Evolutionary conservation across 805 yeast genomes (phyloP), one percentile per base, ranked within the genome.

Genomic region (Candida patagonica): DNA sequence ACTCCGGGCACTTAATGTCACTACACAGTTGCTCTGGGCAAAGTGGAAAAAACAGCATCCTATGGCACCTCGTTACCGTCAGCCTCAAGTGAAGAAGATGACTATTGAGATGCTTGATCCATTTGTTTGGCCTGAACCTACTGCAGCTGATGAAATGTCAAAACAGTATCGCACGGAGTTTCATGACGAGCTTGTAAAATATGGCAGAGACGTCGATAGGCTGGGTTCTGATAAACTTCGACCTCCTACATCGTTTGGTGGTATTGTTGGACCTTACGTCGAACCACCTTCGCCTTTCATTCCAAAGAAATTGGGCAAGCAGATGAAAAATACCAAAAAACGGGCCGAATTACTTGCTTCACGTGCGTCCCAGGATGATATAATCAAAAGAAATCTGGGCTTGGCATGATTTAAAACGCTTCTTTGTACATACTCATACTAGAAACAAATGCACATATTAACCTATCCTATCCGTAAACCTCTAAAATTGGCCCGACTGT

Each of bases 101-200:
- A 89, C 96, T 17, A 81, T 92, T 38, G 97, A 88, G 52, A 82
- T 92, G 89, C 78, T 77, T 42, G 86, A 89, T 49, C 98, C 99
- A 19, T 92, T 92, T 57, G 71, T 92, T 35, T 92, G 96, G 96
- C 99, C 99, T 3, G 72, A 68, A 44, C 71, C 74, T 19, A 59
- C 53, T 30, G 62, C 68, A 35, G 66, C 67, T 48, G 62, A 62
- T 47, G 49, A 41, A 41, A 50, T 53, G 40, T 49, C 48, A 17
- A 44, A 45, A 42, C 47, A 41, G 26, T 54, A 42, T 35, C 49
- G 51, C 45, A 61, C 42, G 42, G 70, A 60, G 21, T 48, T 64
- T 32, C 62, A 61, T 17, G 63, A 66, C 30, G 76, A 78, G 50
- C 63, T 74, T 50, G 64, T 64, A 35, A 65, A 67, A 39, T 76